Evolutionary conservation across 495 filamentous ascomycete species (phyloP), one percentile per base, ranked within the genome.

Genomic region (Astrothelium macrocarpum): DNA sequence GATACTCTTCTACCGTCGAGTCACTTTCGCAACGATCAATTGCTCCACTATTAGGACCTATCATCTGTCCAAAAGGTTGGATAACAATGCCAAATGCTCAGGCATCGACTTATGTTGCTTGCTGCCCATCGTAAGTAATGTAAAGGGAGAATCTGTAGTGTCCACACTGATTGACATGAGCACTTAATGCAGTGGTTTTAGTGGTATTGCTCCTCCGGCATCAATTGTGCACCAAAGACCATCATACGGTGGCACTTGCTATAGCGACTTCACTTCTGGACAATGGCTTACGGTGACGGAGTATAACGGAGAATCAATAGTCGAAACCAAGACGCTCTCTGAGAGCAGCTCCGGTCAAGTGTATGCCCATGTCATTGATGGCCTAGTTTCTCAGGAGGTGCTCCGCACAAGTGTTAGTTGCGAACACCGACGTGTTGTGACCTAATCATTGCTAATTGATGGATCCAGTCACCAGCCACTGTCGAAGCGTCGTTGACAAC

Each of bases 201-300:
- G n/a, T 20, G 45, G 45, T 20, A 49, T 49, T 20, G 45, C 45
- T 49, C 45, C 45, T 20, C 45, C 45, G 5, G 45, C 45, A 49
- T 49, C 45, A 0, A 2, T 49, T 16, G 10, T 49, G 1, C 45
- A 49, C 18, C 14, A 49, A n/a, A 49, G 45, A 49, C 45, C 45
- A 12, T 49, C 45, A 12, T 49, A 16, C 1, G 45, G 45, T 49
- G 45, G 45, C 18, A 49, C 45, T n/a, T 49, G 45, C n/a, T 49
- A 49, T 20, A 49, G 45, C 23, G 45, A 49, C 45, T 49, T 49
- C 45, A 49, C 45, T 5, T 49, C 45, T 1, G 45, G 45, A 0
- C 45, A 49, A 49, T 16, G 45, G 45, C 45, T 49, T n/a, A 49
- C 45, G n/a, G 49, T 56, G 25, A 56, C 49, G 2, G 49, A 56